Evolutionary conservation across 1,139 yeast genomes (phyloP), one percentile per base, ranked within the genome.

Genomic region (Pichia sp.): DNA sequence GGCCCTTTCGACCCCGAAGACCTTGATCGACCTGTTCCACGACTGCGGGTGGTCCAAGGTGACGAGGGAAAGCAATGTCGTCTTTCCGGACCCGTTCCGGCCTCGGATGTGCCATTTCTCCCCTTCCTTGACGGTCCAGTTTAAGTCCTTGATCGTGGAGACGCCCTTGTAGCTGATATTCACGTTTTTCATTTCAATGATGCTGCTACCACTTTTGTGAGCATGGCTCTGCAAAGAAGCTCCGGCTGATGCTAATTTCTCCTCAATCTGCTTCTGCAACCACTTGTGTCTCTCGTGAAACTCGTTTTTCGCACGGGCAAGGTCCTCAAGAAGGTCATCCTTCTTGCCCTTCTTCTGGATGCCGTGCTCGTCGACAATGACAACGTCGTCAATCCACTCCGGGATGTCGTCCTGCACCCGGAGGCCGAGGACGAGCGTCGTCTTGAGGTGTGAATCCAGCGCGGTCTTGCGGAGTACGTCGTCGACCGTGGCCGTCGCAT

Each of bases 1-100:
- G 59, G 78, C 79, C 49, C 97, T 76, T n/a, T 82, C 78, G 30
- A 70, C 70, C 0, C 93, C 95, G 64, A 86, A 74, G 55, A 90
- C 78, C 19, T 76, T 70, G 45, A 93, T 77, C 32, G 80, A 82
- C 4, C 83, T 78, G 62, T 82, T 84, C 98, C 98, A 93, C 1
- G 97, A 85, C 69, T 93, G 97, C 0, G 99, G 99, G 67, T 93
- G 99, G 64, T 93, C 99, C 2, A 96, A 93, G 0, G 97, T 90
- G 41, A 93, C 76, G 45, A 93, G 70, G 1, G 97, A 84, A 16
- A 93, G 71, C 19, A 93, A 71, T 0, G 99, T 93, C 4, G 97
- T 87, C 67, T 93, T 93, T 1, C 99, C 99, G 0, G 95, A 78
- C 1, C 99, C 99, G 63, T 93, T 93, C 59, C 84, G 82, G 6